These are phyloP conservation scores for Phalaenopsis hybrid DNA, from an alignment of 116 monocot genomes.

Conservation along the genomic window DNA sequence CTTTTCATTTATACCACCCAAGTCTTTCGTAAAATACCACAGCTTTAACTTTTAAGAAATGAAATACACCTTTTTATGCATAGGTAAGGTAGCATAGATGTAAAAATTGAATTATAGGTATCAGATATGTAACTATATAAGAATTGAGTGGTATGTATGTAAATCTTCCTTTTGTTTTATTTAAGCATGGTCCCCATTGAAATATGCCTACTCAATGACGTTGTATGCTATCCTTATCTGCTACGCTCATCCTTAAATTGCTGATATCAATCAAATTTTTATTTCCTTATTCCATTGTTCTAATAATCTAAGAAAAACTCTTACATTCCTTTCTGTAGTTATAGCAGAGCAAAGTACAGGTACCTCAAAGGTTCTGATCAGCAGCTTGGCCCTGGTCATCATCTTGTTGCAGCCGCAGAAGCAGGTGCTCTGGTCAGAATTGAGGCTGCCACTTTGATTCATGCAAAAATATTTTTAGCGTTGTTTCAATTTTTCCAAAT, in stretches of 20 bases:
- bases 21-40: too few species aligned
- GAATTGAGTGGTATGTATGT: too few species aligned
- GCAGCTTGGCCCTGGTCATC: slow-evolving; percentile 45
- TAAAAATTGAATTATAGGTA: too few species aligned
- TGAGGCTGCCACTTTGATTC: not conserved
- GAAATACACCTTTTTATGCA: too few species aligned
- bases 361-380: slow-evolving; percentile 31
- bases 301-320: not conserved
- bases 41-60: too few species aligned
- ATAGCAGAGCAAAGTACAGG: slow-evolving; percentile 74
- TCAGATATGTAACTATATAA: too few species aligned
- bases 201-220: not conserved
- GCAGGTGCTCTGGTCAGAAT: slow-evolving; percentile 76
- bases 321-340: slow-evolving; percentile 36
- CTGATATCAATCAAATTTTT: not conserved
- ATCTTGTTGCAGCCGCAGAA: slow-evolving; percentile 89
- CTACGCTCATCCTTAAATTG: not conserved
- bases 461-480: not conserved
- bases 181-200: not conserved
- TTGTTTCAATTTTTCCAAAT: not conserved
- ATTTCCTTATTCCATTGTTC: too few species aligned
- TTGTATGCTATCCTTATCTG: not conserved
- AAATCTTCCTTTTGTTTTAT: too few species aligned
- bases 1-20: too few species aligned
- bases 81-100: too few species aligned